Evolutionary conservation across 352 stramenopile genomes (phyloP), one percentile per base, ranked within the genome.

Genomic region (Globisporangium ultimum): DNA sequence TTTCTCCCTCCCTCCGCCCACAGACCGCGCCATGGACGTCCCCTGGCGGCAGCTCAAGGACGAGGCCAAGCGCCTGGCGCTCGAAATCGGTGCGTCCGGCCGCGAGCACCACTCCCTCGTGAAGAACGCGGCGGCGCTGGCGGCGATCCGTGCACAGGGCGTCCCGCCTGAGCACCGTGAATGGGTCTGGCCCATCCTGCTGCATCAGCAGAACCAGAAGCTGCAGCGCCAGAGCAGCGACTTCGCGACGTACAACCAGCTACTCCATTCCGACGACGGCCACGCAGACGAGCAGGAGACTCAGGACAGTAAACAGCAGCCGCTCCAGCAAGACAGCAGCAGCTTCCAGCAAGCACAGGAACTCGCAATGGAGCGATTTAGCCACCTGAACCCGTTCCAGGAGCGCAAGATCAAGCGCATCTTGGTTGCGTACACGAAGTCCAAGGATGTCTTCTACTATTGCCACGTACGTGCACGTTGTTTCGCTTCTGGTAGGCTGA

Each of bases 321-420:
- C 21, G 40, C 50, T 42, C 12, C 40, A 38, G 21, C 58, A 24
- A 7, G 65, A 70, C 20, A 74, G 68, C 52, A 80, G 60, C 53
- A 75, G 76, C 1, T 55, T 89, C 20, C 70, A 88, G 28, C 75
- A 88, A 62, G 83, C 83, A 24, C 83, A 90, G 63, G 83, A 92
- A 55, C 72, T 85, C 48, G 83, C 83, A 4, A 88, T 92, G 75
- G 80, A 92, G 68, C 71, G 76, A 32, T 92, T 92, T 51, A 74
- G 77, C 45, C 83, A 92, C 55, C 55, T 92, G 40, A 90, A 89
- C 48, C 83, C 78, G 40, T 89, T 92, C 67, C 80, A 92, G 63
- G 83, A 92, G 55, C 78, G 79, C 74, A 92, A 92, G 66, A 90
- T 90, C 66, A 79, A 88, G 60, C 78, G 80, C 55, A 89, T 92